Evolutionary conservation across 306 rosid species (phyloP), one percentile per base, ranked within the genome.

Genomic region (Medicago lupulina): DNA sequence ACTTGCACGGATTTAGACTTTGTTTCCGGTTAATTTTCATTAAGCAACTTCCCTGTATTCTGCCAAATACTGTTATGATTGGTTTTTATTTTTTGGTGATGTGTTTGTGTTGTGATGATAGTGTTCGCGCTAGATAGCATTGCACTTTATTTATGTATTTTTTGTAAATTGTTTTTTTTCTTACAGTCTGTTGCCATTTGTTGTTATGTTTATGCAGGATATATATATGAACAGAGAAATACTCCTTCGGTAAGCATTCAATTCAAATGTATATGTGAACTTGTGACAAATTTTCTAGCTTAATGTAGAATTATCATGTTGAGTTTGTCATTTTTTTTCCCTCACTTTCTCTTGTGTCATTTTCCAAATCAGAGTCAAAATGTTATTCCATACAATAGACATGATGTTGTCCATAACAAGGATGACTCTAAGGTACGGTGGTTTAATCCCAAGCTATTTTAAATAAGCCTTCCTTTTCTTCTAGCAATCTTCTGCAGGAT

Each of bases 191-290:
- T 50, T 59, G 55, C 47, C 77, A 36, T 15, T 79, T 60, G 17
- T 41, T 9, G 13, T 53, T 76, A 53, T 13, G 31, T 36, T 78
- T 55, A 58, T 76, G 89, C 96, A 95, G 98, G 97, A 44, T 90
- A 84, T 83, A 71, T 73, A 50, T 88, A 89, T 65, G 96, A 95
- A 63, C 89, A 82, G 67, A 90, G 76, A 78, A 84, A 61, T 76
- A 73, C 96, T 63, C 86, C 89, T 68, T 67, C 93, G 19, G 97
- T 95, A 86, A 86, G 93, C 60, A 78, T 68, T 82, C 16, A 34
- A 77, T 65, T 84, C 49, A 31, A 73, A 9, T 73, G 41, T 51
- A 54, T 53, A 3, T 76, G 6, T 75, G 79, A 77, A 67, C 64
- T 21, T 74, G 49, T 62, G 75, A 16, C 31, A 40, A 12, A 0